Percentiles rank a stretch among this genome's conserved stretches.
Conservation (phyloP, 371 early-diverging fungal genomes). For the Lichtheimia ornata region DNA sequence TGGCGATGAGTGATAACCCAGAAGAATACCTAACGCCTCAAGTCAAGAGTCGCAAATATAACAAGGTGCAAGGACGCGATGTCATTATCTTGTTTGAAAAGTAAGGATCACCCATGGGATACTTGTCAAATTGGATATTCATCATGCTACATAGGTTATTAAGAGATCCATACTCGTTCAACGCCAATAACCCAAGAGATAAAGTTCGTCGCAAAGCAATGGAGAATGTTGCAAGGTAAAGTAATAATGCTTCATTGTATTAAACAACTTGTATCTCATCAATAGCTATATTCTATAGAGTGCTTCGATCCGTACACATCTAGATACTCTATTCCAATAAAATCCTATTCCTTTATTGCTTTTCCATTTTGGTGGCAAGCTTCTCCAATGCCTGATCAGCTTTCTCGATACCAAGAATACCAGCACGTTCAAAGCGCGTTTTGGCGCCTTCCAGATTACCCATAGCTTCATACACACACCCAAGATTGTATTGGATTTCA, state of each 20-base stretch:
- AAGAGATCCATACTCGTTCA: conserved; percentile 15
- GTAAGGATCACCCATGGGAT: conserved; percentile 47
- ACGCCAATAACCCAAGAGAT: conserved; percentile 7
- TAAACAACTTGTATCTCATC: too few relatives aligned
- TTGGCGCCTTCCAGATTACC: conserved; percentile 72
- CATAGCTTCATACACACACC: conserved; percentile 71
- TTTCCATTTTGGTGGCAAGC: conserved; percentile 30
- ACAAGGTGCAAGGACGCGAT: conserved; percentile 61
- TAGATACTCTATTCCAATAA: conserved; percentile 5
- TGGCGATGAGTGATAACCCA: conserved; percentile 68
- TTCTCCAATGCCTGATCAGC: conserved; percentile 48
- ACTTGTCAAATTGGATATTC: not conserved
- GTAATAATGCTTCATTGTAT: too few relatives aligned
- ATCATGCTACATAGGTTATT: conserved; percentile 13
- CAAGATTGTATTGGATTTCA: conserved; percentile 81
- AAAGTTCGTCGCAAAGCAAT: conserved; percentile 42
- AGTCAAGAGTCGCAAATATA: conserved; percentile 63
- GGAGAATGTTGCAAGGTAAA: conserved; percentile 54
- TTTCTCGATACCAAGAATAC: conserved; percentile 59
- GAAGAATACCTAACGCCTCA: conserved; percentile 73
- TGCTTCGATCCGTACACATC: conserved; percentile 39
- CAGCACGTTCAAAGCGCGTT: conserved; percentile 65
- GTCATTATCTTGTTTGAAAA: conserved; percentile 79
- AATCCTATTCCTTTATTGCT: not conserved
- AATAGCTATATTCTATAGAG: conserved; percentile 16